Conservation (phyloP, 2,329 filamentous ascomycete species). For the Arthrocladium fulminans region DNA sequence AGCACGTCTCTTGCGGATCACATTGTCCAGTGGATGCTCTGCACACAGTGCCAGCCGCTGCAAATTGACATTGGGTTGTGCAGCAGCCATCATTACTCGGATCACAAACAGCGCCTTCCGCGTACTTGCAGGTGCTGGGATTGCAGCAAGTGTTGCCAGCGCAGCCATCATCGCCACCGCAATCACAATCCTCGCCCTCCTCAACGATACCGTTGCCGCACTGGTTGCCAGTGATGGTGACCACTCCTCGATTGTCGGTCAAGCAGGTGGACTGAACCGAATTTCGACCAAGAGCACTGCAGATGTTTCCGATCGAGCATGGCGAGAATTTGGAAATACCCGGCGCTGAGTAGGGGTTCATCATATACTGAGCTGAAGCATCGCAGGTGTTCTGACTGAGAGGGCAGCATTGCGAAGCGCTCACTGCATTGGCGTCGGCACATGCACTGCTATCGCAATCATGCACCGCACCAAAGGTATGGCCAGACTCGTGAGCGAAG, state of each 20-base stretch:
- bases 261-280: slow-evolving; percentile 70
- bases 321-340: slow-evolving; percentile 73
- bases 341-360: slow-evolving; percentile 80
- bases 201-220: slow-evolving; percentile 98
- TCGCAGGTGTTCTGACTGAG: slow-evolving; percentile 59
- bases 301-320: slow-evolving; percentile 89
- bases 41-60: slow-evolving; percentile 61
- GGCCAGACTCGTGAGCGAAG: slow-evolving; percentile 86
- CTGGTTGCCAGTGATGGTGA: slow-evolving; percentile 70
- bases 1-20: slow-evolving; percentile 77
- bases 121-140: slow-evolving; percentile 77
- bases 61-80: slow-evolving; percentile 33
- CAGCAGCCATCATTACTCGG: slow-evolving; percentile 43
- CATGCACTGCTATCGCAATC: slow-evolving; percentile 72
- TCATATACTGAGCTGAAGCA: slow-evolving; percentile 73
- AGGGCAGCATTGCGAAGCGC: slow-evolving; percentile 69
- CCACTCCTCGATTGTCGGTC: slow-evolving; percentile 74
- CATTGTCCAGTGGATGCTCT: slow-evolving; percentile 70
- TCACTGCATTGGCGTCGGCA: slow-evolving; percentile 49
- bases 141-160: slow-evolving; percentile 74
- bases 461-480: slow-evolving; percentile 93
- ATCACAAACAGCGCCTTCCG: slow-evolving; percentile 62
- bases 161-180: slow-evolving; percentile 67
- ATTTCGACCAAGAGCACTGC: slow-evolving; percentile 68
- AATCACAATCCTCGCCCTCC: slow-evolving; percentile 89